Conservation (phyloP, 1,284 basidiomycete genomes). For the Trametes versicolor region DNA sequence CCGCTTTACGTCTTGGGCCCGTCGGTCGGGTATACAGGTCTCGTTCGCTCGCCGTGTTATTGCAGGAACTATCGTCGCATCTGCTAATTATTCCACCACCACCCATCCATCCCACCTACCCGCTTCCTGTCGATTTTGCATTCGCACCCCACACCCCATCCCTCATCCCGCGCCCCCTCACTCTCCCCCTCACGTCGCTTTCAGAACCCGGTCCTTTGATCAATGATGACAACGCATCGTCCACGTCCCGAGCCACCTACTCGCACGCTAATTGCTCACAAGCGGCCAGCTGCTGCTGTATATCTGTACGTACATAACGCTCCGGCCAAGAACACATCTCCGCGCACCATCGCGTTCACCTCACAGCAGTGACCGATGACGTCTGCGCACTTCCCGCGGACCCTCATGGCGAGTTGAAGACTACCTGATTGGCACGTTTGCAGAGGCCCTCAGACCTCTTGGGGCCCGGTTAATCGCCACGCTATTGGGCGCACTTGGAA, state of each 20-base stretch:
- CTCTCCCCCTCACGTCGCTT: slow-evolving; percentile 14
- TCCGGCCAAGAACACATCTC: slow-evolving; percentile 8
- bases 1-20: slow-evolving; percentile 11
- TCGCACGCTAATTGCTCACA: slow-evolving; percentile 36
- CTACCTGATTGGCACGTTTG: no score
- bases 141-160: slow-evolving; percentile 4
- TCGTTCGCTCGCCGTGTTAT: slow-evolving; percentile 23
- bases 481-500: no score
- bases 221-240: slow-evolving; percentile 29
- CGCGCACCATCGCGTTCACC: no score
- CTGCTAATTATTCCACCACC: slow-evolving; percentile 33
- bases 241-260: slow-evolving; percentile 28
- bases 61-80: slow-evolving; percentile 35
- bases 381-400: no score
- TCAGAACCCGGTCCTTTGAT: neutral
- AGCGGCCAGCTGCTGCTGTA: slow-evolving; percentile 33
- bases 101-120: neutral
- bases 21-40: slow-evolving; percentile 5
- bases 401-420: no score
- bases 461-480: no score
- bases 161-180: neutral
- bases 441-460: no score
- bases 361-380: no score
- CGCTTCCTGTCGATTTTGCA: slow-evolving; percentile 24
- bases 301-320: slow-evolving; percentile 36